A percentile compares a stretch with the other conserved stretches of the same genome.
Evolutionary conservation across 2,329 filamentous ascomycete genomes (phyloP).

Genomic region (Phialemoniopsis sp.): DNA sequence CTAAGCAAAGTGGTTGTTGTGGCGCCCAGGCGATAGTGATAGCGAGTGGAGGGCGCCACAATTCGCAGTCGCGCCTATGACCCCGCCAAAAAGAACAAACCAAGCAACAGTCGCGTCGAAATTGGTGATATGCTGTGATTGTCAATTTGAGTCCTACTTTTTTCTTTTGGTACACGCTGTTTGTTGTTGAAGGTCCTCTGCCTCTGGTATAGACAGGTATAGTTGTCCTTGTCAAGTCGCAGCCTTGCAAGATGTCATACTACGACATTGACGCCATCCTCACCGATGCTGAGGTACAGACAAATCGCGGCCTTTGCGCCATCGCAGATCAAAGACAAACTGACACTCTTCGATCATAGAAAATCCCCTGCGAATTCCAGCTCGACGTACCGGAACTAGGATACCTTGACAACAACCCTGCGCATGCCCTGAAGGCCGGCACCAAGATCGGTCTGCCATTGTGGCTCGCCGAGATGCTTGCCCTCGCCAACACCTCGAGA

Average conservation of each 20-base stretch:
- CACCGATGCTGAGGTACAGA: slow-evolving; percentile 70
- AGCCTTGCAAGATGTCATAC: slow-evolving; percentile 56
- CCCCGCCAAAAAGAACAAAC: too few species aligned
- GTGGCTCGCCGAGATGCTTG: slow-evolving; percentile 94
- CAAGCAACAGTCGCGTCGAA: too few species aligned
- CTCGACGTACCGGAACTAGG: slow-evolving; percentile 83
- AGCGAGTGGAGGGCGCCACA: too few species aligned
- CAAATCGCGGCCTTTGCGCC: background rate
- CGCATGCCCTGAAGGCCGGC: slow-evolving; percentile 68
- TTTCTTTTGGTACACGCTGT: too few species aligned
- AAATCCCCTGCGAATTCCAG: slow-evolving; percentile 94
- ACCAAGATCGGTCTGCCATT: slow-evolving; percentile 80
- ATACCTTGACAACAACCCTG: slow-evolving; percentile 80
- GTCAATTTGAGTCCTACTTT: too few species aligned
- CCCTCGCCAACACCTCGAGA: slow-evolving; percentile 49
- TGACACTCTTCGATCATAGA: slow-evolving; percentile 43
- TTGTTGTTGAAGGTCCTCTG: too few species aligned
- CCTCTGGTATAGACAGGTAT: too few species aligned
- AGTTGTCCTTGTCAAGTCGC: background rate
- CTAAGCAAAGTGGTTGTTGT: too few species aligned
- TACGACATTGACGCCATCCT: slow-evolving; percentile 83
- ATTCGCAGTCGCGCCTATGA: too few species aligned
- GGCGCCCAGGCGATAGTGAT: too few species aligned
- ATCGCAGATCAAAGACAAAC: too few species aligned
- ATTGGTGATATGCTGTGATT: too few species aligned